These are phyloP conservation scores for Penicillium steckii DNA, from an alignment of 495 filamentous ascomycete species.

Conservation along the genomic window DNA sequence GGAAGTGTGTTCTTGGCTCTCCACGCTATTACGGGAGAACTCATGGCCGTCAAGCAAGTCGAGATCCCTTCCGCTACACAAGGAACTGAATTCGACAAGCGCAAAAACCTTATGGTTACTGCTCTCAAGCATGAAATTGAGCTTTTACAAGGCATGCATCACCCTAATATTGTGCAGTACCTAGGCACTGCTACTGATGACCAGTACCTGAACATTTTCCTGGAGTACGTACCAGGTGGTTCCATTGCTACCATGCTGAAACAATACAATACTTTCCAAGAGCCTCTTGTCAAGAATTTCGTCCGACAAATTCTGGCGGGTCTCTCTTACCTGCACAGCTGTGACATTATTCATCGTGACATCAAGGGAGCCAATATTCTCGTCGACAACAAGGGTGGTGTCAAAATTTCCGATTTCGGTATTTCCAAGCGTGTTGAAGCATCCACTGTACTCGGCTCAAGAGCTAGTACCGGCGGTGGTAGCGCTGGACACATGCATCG, in stretches of 20 bases:
- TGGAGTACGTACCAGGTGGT: conserved; percentile 97
- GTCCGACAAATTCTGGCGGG: conserved; percentile 94
- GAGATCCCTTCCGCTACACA: conserved; percentile 82
- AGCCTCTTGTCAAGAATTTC: conserved; percentile 93
- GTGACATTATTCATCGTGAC: conserved; percentile 97
- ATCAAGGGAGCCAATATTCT: conserved; percentile 99
- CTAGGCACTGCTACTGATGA: conserved; percentile 90
- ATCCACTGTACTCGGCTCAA: conserved; percentile 58
- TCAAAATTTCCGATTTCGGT: conserved; percentile 99
- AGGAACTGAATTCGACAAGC: conserved; percentile 75
- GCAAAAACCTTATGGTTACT: conserved; percentile 97
- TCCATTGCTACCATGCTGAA: conserved; percentile 98
- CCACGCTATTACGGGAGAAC: conserved; percentile 95
- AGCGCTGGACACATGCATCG: conserved; percentile 67
- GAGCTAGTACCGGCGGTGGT: conserved; percentile 44
- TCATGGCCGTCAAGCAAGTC: conserved; percentile 98
- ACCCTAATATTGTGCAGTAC: conserved; percentile 98
- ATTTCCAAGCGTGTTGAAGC: conserved; percentile 97
- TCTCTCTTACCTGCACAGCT: conserved; percentile 91
- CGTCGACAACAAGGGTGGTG: conserved; percentile 97
- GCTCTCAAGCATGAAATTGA: conserved; percentile 95
- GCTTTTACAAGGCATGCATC: conserved; percentile 88
- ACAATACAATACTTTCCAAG: conserved; percentile 91
- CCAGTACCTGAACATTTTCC: conserved; percentile 96
- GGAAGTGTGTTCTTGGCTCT: conserved; percentile 94